Conservation (phyloP, 2,329 filamentous ascomycete genomes). For the Albifimbria verrucaria region DNA sequence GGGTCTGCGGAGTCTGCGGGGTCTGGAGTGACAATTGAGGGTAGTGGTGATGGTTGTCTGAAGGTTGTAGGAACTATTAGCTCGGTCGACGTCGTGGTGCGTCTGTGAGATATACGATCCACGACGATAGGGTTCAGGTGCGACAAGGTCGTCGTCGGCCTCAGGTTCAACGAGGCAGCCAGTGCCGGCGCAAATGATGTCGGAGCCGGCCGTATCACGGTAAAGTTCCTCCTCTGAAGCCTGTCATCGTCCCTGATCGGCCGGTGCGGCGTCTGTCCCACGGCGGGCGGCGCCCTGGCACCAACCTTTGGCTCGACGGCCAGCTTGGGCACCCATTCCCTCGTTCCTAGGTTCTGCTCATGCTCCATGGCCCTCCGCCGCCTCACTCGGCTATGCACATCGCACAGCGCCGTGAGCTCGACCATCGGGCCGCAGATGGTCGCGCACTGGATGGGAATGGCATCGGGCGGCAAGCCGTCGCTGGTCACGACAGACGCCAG, state of each 20-base stretch:
- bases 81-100: constrained; percentile 7
- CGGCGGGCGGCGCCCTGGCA: constrained; percentile 6
- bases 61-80: constrained; percentile 2
- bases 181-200: constrained; percentile 23
- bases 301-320: background rate
- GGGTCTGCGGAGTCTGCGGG: background rate
- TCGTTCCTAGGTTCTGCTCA: constrained; percentile 1
- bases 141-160: constrained; percentile 8
- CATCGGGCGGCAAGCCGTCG: constrained; percentile 28
- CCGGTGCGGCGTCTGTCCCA: background rate
- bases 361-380: constrained; percentile 16
- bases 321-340: constrained; percentile 17
- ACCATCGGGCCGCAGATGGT: constrained; percentile 41
- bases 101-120: constrained; percentile 3
- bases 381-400: constrained; percentile 21
- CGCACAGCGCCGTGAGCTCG: constrained; percentile 36
- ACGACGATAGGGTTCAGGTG: constrained; percentile 8
- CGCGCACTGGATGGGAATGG: constrained; percentile 36
- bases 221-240: constrained; percentile 21
- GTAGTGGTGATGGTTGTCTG: background rate
- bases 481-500: constrained; percentile 23
- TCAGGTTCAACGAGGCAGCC: constrained; percentile 6
- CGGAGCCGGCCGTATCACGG: constrained; percentile 26
- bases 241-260: constrained; percentile 1
- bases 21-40: background rate